Percentiles rank a stretch among this genome's conserved stretches.
These are phyloP conservation scores for Globisporangium radiosum DNA, from an alignment of 352 stramenopile genomes.

Conservation along the genomic window DNA sequence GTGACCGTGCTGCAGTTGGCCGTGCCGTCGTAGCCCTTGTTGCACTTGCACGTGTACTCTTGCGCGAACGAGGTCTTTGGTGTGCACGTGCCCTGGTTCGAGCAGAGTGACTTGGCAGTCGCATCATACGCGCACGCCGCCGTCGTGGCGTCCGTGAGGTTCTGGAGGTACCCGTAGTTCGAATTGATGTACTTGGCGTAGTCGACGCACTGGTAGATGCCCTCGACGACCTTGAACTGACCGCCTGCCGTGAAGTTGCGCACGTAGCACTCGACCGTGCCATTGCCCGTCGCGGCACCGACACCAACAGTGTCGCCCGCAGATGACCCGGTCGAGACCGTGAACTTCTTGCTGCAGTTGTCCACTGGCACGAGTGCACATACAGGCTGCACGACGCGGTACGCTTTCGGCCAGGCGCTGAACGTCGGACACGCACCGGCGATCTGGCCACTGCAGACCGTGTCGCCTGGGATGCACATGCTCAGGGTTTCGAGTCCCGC, in stretches of 20 bases:
- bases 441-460: slow-evolving; percentile 57
- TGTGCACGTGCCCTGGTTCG: slow-evolving; percentile 60
- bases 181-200: slow-evolving; percentile 44
- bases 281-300: slow-evolving; percentile 14
- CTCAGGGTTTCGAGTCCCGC: slow-evolving; percentile 48
- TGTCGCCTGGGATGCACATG: slow-evolving; percentile 53
- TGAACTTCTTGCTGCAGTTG: slow-evolving; percentile 57
- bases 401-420: slow-evolving; percentile 60
- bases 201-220: slow-evolving; percentile 76
- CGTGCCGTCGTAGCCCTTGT: slow-evolving; percentile 53
- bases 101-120: slow-evolving; percentile 50
- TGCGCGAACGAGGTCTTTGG: slow-evolving; percentile 45
- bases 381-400: slow-evolving; percentile 60
- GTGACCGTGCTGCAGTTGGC: slow-evolving; percentile 41
- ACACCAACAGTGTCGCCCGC: slow-evolving; percentile 14
- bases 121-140: slow-evolving; percentile 41
- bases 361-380: slow-evolving; percentile 55
- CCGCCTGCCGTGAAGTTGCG: slow-evolving; percentile 51
- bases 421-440: slow-evolving; percentile 67
- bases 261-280: slow-evolving; percentile 61
- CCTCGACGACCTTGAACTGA: slow-evolving; percentile 38
- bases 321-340: slow-evolving; percentile 24
- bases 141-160: slow-evolving; percentile 53
- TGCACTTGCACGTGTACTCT: slow-evolving; percentile 74
- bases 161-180: slow-evolving; percentile 56